Percentiles rank a stretch among this genome's conserved stretches.
Conservation (phyloP, 192 early-diverging fungal genomes). For the Backusella mclennaniae region DNA sequence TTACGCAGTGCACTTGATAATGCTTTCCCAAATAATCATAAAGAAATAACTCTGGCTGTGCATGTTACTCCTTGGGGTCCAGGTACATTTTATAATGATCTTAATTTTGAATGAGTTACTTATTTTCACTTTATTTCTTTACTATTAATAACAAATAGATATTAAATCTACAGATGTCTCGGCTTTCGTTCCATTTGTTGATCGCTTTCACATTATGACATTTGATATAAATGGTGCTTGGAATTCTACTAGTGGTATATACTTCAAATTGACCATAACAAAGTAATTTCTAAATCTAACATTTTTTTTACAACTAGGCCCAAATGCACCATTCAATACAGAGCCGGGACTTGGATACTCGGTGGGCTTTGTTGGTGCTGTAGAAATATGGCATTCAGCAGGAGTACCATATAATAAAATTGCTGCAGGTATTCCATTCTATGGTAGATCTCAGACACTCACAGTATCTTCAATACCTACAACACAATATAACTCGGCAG, state of each 20-base stretch:
- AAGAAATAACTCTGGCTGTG: slow-evolving; percentile 64
- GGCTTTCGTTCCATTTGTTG: slow-evolving; percentile 54
- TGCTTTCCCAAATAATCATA: slow-evolving; percentile 35
- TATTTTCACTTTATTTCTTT: neutral
- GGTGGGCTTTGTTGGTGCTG: slow-evolving; percentile 45
- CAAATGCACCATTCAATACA: slow-evolving; percentile 45
- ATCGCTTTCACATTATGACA: slow-evolving; percentile 67
- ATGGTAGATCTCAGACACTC: slow-evolving; percentile 46
- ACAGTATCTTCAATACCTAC: slow-evolving; percentile 24
- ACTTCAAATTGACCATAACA: neutral
- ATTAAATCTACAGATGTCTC: slow-evolving; percentile 50
- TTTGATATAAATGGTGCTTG: slow-evolving; percentile 64
- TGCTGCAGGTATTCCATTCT: slow-evolving; percentile 61
- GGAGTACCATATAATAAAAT: slow-evolving; percentile 60
- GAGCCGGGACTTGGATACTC: slow-evolving; percentile 26
- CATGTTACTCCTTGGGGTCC: slow-evolving; percentile 59
- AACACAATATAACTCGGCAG: slow-evolving; percentile 8
- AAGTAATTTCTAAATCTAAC: neutral
- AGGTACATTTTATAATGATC: neutral
- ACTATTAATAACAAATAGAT: neutral
- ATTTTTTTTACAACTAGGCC: slow-evolving; percentile 10
- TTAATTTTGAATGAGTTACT: neutral
- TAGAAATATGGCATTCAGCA: slow-evolving; percentile 53
- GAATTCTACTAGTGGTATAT: slow-evolving; percentile 42
- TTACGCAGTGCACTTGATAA: slow-evolving; percentile 47